These are phyloP conservation scores for Podospora anserina DNA, from an alignment of 495 filamentous ascomycete genomes.

Conservation along the genomic window DNA sequence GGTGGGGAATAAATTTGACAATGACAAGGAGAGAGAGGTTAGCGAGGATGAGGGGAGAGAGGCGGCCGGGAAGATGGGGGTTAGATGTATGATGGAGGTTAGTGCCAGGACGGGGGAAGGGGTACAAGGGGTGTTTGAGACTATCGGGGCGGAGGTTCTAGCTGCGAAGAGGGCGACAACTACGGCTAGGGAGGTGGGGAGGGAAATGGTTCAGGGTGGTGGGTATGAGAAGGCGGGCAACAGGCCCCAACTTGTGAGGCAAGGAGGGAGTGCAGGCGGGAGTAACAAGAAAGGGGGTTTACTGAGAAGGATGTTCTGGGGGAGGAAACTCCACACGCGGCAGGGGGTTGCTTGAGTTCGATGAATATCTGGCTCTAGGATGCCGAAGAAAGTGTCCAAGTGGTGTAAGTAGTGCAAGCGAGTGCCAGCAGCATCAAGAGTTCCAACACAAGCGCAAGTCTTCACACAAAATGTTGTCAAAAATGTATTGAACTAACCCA, in stretches of 20 bases:
- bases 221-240: neutral
- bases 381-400: too few species aligned
- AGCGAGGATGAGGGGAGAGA: conserved; percentile 31
- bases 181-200: conserved; percentile 11
- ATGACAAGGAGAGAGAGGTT: conserved; percentile 25
- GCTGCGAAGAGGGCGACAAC: neutral
- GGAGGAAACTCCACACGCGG: neutral
- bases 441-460: too few species aligned
- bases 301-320: conserved; percentile 10
- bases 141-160: neutral
- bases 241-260: neutral
- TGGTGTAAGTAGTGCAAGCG: too few species aligned
- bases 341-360: neutral
- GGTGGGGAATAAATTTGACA: conserved; percentile 39
- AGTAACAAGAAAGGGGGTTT: conserved; percentile 17
- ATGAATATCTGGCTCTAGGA: too few species aligned
- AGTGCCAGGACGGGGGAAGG: conserved; percentile 41
- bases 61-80: conserved; percentile 17
- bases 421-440: too few species aligned
- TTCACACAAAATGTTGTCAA: neutral
- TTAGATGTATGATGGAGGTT: conserved; percentile 36
- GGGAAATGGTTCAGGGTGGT: conserved; percentile 5
- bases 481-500: neutral
- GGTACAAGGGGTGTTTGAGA: conserved; percentile 15
- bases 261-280: conserved; percentile 7